Percentiles rank a stretch among this genome's conserved stretches.
Evolutionary conservation across 1,284 basidiomycete genomes (phyloP).

Genomic region (Sanghuangporus weigelae): DNA sequence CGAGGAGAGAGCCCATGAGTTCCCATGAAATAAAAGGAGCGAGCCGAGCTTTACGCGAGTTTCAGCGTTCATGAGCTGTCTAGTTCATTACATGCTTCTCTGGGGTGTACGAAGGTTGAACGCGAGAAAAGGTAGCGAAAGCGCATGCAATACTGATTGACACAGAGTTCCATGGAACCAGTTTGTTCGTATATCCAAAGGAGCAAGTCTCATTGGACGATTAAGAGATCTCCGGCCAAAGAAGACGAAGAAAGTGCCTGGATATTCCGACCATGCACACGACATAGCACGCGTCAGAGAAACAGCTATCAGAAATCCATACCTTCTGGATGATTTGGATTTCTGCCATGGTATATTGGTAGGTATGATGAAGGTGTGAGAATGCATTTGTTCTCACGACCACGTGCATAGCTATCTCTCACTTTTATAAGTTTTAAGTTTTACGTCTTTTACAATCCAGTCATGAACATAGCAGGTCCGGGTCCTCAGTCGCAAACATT

Average conservation of each 20-base stretch:
- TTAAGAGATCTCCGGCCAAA: neutral
- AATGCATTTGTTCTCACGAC: too few species aligned
- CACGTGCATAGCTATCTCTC: neutral
- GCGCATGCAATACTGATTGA: neutral
- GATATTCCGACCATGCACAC: too few species aligned
- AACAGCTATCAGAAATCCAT: neutral
- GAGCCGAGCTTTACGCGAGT: neutral
- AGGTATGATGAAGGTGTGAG: too few species aligned
- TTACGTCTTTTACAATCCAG: neutral
- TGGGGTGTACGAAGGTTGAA: neutral
- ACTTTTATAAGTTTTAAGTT: too few species aligned
- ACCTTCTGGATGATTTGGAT: neutral
- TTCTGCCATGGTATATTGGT: too few species aligned
- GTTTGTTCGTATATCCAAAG: neutral
- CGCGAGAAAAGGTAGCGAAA: neutral
- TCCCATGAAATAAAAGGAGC: neutral
- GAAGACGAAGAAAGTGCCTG: too few species aligned
- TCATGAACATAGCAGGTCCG: neutral
- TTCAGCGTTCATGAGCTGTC: neutral
- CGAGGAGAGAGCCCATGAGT: neutral
- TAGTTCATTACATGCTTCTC: neutral
- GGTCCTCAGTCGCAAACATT: slow-evolving; percentile 31
- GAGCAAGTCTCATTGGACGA: neutral
- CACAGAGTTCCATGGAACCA: neutral
- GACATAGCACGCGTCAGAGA: too few species aligned